Base-by-base conservation (phyloP, 805 yeast species). In the Sugiyamaella lignohabitans region DNA sequence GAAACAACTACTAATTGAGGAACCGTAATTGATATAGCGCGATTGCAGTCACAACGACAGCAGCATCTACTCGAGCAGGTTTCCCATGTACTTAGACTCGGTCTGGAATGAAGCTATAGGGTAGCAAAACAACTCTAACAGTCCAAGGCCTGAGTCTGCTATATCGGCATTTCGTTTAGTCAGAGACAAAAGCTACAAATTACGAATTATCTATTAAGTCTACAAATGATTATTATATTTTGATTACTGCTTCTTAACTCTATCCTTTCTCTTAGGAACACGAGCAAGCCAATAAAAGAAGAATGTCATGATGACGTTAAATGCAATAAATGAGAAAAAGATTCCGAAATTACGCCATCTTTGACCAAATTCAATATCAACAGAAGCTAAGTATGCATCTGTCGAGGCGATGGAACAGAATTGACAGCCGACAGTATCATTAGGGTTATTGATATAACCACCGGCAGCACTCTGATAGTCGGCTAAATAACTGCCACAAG, bases 281-380 rank as follows among this genome's bases (percentile, higher is more conserved):
- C 93, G 77, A 10, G 80, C 77, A 22, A 78, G 59, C 82, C 84
- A 80, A 71, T 82, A 74, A 52, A 72, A 57, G 57, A 69, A 73
- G 1, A 64, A 45, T 11, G 83, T 70, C 47, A 69, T 63, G 45
- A 75, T 61, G 29, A 65, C 43, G 54, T 78, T 74, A 55, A 77
- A 66, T 20, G 62, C 67, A 52, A 76, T 71, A 56, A 67, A 80
- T 42, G 71, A 72, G 49, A 74, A 61, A 55, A 72, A 74, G 21
- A 80, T 69, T 54, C 84, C 86, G 57, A 71, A 69, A 60, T 80
- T 71, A 63, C 83, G 71, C 82, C 84, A 78, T 54, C 69, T 65
- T 44, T 68, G 54, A 21, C 32, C 30, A 43, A 61, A 64, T n/a
- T 53, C 40, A n/a, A 68, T 56, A 11, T 54, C 55, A 18, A 70